Base-by-base conservation (phyloP, 2,329 filamentous ascomycete genomes). In the Coccinonectria pachysandricola region DNA sequence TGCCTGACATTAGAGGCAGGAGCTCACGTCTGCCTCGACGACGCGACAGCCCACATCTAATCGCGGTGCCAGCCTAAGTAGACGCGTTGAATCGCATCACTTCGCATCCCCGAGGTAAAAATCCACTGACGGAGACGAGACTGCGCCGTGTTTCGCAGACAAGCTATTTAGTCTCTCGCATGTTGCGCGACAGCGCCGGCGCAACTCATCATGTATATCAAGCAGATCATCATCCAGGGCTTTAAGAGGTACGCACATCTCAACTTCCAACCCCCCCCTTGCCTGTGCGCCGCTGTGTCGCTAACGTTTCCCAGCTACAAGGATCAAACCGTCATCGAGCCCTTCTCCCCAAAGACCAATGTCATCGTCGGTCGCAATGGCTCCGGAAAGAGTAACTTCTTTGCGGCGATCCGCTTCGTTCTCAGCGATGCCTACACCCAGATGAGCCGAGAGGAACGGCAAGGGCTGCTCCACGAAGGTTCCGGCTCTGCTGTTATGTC, bases 151-250 rank as follows among this genome's bases (percentile, higher is more conserved):
- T 35, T 37, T 37, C 32, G 37, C 37, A 39, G 38, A 34, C 40
- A 40, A 44, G 34, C 35, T 37, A 32, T 28, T 32, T 37, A 31
- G 36, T 32, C 27, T 21, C 28, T 43, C 46, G 36, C 42, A 56
- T 56, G 52, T 49, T 45, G 55, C 55, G 55, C 53, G 41, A 36
- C 36, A 48, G 54, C 53, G 52, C 50, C 47, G 39, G 49, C 51
- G 46, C 45, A 48, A 42, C 42, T 49, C 56, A 66, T 46, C 52
- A 94, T 95, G 87, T 91, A 92, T 66, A 95, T 98, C 71, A 98
- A 98, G 60, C 91, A 98, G 65, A 95, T 96, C 57, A 96, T 95
- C 58, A 96, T 98, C 54, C 91, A 98, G 59, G 91, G 91, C 75
- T 98, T 98, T 65, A 98, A 98, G 64, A 95, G 86, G 86, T 92